These are phyloP conservation scores for Boletus eberwhitei DNA, from an alignment of 768 basidiomycete genomes.

Conservation along the genomic window DNA sequence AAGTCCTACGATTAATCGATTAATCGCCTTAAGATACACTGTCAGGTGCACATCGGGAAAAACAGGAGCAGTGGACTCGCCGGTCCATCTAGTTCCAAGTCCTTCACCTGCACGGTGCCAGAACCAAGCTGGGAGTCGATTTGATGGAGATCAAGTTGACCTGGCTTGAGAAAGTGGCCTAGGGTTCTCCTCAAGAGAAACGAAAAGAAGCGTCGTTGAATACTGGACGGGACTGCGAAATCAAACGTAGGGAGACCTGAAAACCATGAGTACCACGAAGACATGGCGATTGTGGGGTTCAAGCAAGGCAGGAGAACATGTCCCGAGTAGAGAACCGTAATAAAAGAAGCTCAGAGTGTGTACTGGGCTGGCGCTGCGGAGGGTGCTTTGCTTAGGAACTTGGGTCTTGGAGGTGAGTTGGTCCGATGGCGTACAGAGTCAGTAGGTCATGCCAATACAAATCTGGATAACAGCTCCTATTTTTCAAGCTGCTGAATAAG, in stretches of 20 bases:
- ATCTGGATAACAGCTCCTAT: constrained; percentile 23
- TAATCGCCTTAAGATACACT: constrained; percentile 61
- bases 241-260: constrained; percentile 59
- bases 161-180: constrained; percentile 84
- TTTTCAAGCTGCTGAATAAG: neutral
- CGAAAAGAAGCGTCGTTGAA: constrained; percentile 87
- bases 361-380: neutral
- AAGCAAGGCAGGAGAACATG: constrained; percentile 17
- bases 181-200: constrained; percentile 81
- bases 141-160: constrained; percentile 81
- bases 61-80: constrained; percentile 42
- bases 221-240: constrained; percentile 61
- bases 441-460: constrained; percentile 8
- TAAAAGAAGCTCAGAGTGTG: neutral
- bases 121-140: constrained; percentile 93
- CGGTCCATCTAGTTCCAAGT: constrained; percentile 73
- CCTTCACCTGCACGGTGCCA: constrained; percentile 82
- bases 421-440: neutral
- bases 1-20: constrained; percentile 57
- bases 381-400: constrained; percentile 4
- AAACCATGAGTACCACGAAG: constrained; percentile 58
- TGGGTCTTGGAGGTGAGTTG: neutral
- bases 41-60: constrained; percentile 13
- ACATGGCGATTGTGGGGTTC: constrained; percentile 32
- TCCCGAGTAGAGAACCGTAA: neutral